A percentile compares a stretch with the other conserved stretches of the same genome.
These are phyloP conservation scores for Saccharomycopsis javanensis DNA, from an alignment of 805 yeast genomes.

Conservation along the genomic window DNA sequence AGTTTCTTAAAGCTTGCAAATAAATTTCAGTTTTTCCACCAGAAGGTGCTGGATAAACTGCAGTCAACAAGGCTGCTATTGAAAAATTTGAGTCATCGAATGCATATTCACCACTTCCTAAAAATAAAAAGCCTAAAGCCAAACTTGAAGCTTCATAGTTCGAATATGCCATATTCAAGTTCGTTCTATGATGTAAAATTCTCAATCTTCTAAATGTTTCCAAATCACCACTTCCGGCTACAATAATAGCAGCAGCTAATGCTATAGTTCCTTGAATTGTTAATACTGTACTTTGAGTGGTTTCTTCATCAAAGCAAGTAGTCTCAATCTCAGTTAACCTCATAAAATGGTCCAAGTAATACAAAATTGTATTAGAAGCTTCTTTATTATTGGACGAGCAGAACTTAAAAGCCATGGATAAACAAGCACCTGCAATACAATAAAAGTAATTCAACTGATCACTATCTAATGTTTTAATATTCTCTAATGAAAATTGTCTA, in stretches of 20 bases:
- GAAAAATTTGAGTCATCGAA: conserved; percentile 52
- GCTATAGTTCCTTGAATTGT: conserved; percentile 50
- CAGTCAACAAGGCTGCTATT: conserved; percentile 57
- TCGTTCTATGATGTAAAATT: conserved; percentile 49
- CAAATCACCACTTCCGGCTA: conserved; percentile 90
- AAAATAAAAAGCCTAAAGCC: conserved; percentile 77
- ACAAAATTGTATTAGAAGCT: conserved; percentile 48
- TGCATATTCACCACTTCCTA: conserved; percentile 91
- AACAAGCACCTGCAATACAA: conserved; percentile 62
- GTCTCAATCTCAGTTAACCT: conserved; percentile 34
- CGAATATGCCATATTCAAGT: conserved; percentile 44
- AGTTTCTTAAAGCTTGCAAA: conserved; percentile 76
- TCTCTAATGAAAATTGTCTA: conserved; percentile 24
- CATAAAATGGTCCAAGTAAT: conserved; percentile 44
- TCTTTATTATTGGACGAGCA: conserved; percentile 56
- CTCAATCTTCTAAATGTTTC: conserved; percentile 66
- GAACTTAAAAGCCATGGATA: conserved; percentile 64
- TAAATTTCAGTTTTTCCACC: conserved; percentile 40
- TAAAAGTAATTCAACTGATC: conserved; percentile 56
- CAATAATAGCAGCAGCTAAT: conserved; percentile 57
- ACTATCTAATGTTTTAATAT: conserved; percentile 27
- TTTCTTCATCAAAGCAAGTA: conserved; percentile 44
- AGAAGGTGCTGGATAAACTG: conserved; percentile 54
- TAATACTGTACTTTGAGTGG: conserved; percentile 45
- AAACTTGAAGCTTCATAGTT: conserved; percentile 68